phyloP scores from a whole-genome alignment of 805 yeast genomes.

The Metschnikowia cubensis region DNA sequence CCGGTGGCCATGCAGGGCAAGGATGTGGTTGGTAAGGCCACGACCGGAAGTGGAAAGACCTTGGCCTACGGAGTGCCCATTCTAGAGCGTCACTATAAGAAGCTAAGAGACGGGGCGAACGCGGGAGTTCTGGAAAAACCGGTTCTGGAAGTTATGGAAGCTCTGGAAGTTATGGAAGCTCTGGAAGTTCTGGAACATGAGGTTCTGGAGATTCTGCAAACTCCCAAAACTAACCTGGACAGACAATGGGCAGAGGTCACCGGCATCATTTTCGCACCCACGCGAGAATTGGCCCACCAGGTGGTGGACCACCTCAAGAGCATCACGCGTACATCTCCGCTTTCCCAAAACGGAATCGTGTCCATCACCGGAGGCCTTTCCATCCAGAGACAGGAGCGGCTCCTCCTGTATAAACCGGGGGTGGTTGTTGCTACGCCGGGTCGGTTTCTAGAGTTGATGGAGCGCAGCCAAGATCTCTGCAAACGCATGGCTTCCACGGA shows the following conservation, averaged over 20 bases:
- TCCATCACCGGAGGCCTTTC: constrained; percentile 93
- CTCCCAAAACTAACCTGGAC: background rate
- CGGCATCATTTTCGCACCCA: constrained; percentile 87
- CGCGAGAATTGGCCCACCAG: constrained; percentile 94
- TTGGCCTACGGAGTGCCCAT: constrained; percentile 94
- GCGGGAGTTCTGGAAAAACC: no score
- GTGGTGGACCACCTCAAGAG: constrained; percentile 73
- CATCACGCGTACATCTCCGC: constrained; percentile 50
- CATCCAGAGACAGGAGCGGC: constrained; percentile 86
- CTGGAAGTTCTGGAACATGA: no score
- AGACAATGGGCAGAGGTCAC: constrained; percentile 17
- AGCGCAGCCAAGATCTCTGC: constrained; percentile 49
- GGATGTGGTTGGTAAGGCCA: constrained; percentile 93
- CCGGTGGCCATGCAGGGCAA: constrained; percentile 69
- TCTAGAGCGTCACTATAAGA: constrained; percentile 53
- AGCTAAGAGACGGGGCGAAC: background rate
- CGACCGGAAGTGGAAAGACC: constrained; percentile 97
- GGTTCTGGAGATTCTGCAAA: no score
- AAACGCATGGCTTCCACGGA: constrained; percentile 44
- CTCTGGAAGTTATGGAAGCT: no score
- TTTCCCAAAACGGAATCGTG: constrained; percentile 54
- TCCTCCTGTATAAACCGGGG: constrained; percentile 68
- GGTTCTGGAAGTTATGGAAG: no score
- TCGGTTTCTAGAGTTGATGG: constrained; percentile 75
- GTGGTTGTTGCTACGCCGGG: constrained; percentile 95